phyloP scores from a whole-genome alignment of 768 basidiomycete genomes.

The Tricholoma saponaceum region DNA sequence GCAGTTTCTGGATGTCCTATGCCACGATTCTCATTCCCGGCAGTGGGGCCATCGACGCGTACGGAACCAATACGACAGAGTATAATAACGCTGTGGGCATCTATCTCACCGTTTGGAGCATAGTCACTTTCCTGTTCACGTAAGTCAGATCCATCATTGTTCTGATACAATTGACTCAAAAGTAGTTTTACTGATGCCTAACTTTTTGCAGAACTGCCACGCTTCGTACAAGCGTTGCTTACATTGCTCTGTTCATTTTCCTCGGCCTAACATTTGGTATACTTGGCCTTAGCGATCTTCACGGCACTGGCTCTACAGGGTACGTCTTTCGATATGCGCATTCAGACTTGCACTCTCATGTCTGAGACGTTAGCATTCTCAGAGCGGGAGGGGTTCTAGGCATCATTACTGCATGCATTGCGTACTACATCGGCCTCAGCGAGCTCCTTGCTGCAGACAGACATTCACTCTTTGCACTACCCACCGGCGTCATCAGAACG shows the following conservation, averaged over 20 bases:
- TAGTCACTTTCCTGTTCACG: conserved; percentile 69
- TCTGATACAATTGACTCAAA: not conserved
- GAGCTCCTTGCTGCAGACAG: conserved; percentile 40
- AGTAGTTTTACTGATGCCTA: too few species aligned
- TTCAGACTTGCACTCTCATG: not conserved
- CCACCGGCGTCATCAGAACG: conserved; percentile 25
- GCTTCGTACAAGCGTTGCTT: conserved; percentile 34
- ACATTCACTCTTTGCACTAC: conserved; percentile 32
- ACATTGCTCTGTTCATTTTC: conserved; percentile 33
- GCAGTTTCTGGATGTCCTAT: conserved; percentile 89
- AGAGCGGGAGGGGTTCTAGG: conserved; percentile 45
- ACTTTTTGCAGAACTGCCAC: conserved; percentile 28
- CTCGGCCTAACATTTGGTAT: conserved; percentile 37
- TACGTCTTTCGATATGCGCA: not conserved
- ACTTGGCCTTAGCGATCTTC: conserved; percentile 36
- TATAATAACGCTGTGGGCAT: conserved; percentile 60
- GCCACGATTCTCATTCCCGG: conserved; percentile 69
- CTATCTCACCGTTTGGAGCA: conserved; percentile 69
- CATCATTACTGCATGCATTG: conserved; percentile 40
- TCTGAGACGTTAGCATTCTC: conserved; percentile 19
- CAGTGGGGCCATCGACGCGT: conserved; percentile 57
- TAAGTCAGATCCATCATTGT: conserved; percentile 33
- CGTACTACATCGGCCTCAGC: conserved; percentile 43
- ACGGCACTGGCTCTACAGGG: conserved; percentile 6
- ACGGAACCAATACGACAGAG: conserved; percentile 29